Evolutionary conservation across 2,329 filamentous ascomycete species (phyloP).

Genomic region (Xylariaceae sp.): DNA sequence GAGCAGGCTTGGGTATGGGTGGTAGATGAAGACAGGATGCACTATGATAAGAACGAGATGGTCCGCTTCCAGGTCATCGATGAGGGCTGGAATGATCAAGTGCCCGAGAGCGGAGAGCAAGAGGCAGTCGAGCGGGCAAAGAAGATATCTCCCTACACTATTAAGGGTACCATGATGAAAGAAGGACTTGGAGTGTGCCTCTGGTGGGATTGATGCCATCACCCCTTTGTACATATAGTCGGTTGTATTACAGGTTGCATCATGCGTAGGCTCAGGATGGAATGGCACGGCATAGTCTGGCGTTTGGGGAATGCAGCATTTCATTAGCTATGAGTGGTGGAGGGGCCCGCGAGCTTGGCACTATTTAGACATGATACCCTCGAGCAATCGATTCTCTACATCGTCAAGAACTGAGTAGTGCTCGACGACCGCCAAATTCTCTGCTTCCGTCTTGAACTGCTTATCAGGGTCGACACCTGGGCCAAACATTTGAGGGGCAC

Average conservation of each 20-base stretch:
- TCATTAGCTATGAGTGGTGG: slow-evolving; percentile 13
- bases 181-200: slow-evolving; percentile 67
- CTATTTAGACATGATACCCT: slow-evolving; percentile 52
- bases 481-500: slow-evolving; percentile 74
- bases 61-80: slow-evolving; percentile 85
- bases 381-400: slow-evolving; percentile 82
- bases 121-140: slow-evolving; percentile 61
- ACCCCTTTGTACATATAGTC: slow-evolving; percentile 6
- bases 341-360: slow-evolving; percentile 8
- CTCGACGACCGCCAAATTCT: slow-evolving; percentile 94
- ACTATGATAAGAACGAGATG: slow-evolving; percentile 88
- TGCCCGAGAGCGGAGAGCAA: slow-evolving; percentile 70
- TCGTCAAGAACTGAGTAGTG: slow-evolving; percentile 91
- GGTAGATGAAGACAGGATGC: slow-evolving; percentile 74
- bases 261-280: background rate
- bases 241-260: slow-evolving; percentile 21
- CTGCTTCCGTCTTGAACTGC: slow-evolving; percentile 87
- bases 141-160: slow-evolving; percentile 69
- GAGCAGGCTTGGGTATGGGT: slow-evolving; percentile 88
- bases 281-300: slow-evolving; percentile 17
- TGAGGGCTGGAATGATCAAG: slow-evolving; percentile 91
- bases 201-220: slow-evolving; percentile 61
- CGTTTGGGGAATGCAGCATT: slow-evolving; percentile 25
- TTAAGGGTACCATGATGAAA: slow-evolving; percentile 69
- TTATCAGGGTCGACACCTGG: slow-evolving; percentile 96